These are phyloP conservation scores for Bipolaris oryzae DNA, from an alignment of 2,329 filamentous ascomycete genomes.

Conservation along the genomic window DNA sequence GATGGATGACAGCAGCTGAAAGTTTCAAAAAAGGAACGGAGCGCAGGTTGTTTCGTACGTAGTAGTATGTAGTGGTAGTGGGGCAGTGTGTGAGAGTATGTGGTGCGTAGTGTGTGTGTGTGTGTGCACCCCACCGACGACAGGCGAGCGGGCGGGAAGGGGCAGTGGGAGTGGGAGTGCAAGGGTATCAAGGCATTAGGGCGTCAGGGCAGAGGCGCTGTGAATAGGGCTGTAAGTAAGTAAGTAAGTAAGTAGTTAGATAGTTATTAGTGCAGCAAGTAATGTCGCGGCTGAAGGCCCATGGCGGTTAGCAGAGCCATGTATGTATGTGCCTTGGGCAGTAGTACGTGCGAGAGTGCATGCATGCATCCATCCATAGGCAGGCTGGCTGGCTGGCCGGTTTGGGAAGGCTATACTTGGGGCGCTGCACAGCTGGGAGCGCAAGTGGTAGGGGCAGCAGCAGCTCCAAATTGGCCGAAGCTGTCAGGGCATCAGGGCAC, in stretches of 20 bases:
- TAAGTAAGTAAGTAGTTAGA: too few relatives aligned
- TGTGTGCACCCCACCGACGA: not conserved
- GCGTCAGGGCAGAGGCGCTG: not conserved
- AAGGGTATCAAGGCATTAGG: not conserved
- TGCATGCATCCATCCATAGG: too few relatives aligned
- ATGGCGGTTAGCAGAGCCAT: conserved; percentile 1
- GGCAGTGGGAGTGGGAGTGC: not conserved
- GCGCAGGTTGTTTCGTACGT: not conserved
- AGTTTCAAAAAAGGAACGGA: not conserved
- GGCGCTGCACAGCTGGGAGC: too few relatives aligned
- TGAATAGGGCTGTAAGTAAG: too few relatives aligned
- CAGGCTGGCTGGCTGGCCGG: conserved; percentile 2
- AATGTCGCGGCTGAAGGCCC: not conserved
- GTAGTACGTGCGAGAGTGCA: too few relatives aligned
- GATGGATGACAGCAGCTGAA: not conserved
- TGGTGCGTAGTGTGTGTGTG: not conserved
- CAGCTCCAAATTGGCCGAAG: not conserved
- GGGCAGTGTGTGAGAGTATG: not conserved
- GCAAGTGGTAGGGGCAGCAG: too few relatives aligned
- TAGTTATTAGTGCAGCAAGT: too few relatives aligned
- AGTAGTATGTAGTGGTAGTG: too few relatives aligned
- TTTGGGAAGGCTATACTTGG: conserved; percentile 17
- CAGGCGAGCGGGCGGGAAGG: not conserved
- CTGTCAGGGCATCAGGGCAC: conserved; percentile 29
- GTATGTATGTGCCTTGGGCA: not conserved